Evolutionary conservation across 2,329 filamentous ascomycete species (phyloP), one percentile per base, ranked within the genome.

Genomic region (Plectosphaerella sp.): DNA sequence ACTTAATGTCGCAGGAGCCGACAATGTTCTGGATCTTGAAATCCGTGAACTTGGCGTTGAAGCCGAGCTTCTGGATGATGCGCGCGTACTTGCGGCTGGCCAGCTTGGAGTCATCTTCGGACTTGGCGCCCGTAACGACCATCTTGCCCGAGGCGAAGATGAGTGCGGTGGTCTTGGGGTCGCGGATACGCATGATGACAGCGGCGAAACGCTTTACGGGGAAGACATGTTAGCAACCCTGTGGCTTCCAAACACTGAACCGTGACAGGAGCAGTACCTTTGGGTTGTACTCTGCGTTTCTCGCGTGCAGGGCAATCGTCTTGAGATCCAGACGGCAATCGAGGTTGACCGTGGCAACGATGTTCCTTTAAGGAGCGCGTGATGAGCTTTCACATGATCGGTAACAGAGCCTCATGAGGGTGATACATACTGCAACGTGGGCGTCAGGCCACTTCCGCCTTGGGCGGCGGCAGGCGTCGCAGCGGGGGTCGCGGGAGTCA

Each of bases 11-110:
- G 72, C 93, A 97, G 55, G 91, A 96, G 59, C 94, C 94, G 60
- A 99, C 94, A 59, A 99, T 97, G 74, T 99, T 99, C 79, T 97
- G 92, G 66, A 99, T 99, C 83, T 97, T 99, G 78, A 99, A 99
- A 72, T 99, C 94, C 61, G 92, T 97, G 74, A 99, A 97, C 83
- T 97, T 97, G 65, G 94, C 93, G 62, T 97, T 96, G 82, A 99
- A 99, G 57, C 94, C 94, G 55, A 99, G 89, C 79, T 99, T 99
- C 81, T 99, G 94, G 64, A 99, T 97, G 72, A 99, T 97, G 66
- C 94, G 92, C 50, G 94, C 94, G 68, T 97, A 97, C 75, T 99
- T 99, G 75, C 93, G 87, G 54, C 89, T 94, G 9, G 94, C 94
- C 65, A 99, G 86, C 77, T 97, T 97, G 55, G 91, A 96, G 69